Base-by-base conservation (phyloP, 306 rosid genomes). In the Gastrolobium villosum region DNA sequence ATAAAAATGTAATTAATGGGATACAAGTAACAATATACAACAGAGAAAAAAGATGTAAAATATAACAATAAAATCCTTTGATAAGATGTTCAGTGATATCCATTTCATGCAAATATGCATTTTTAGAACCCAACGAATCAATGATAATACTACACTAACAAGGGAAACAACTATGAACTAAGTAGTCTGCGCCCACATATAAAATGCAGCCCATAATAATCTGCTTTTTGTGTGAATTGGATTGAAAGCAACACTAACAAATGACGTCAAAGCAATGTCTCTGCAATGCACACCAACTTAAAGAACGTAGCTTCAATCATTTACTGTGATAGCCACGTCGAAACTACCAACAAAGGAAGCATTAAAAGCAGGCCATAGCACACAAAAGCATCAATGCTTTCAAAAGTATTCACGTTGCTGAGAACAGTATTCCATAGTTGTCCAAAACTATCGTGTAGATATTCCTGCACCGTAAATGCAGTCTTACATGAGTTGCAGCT, bases 331-430 rank as follows among this genome's bases (percentile, higher is more conserved):
- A 91, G 75, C 95, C 86, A 88, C 10, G 84, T 74, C 50, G 90
- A 87, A 79, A 89, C 65, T 46, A 86, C 78, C 90, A 95, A 77
- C 73, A 91, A 49, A 40, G 97, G 91, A 79, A 89, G 76, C 88
- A 92, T 87, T 57, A 78, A 78, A 62, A 81, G 79, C 82, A 95
- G 84, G 54, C 97, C 90, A 44, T 86, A 91, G 77, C 64, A 76
- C 89, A 95, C 92, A 52, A 92, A 80, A 48, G 90, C 59, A 80
- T 95, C 96, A 1, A 57, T 55, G 56, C 91, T 82, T 87, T 88
- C 88, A 48, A 86, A 62, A 36, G 80, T 69, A 71, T 75, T 78
- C 63, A 88, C 63, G 73, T 67, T 86, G 62, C 78, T 41, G 64
- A 79, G 80, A 20, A 89, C 57, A 72, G 69, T 46, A 61, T 76